These are phyloP conservation scores for Penicillium goetzii DNA, from an alignment of 495 filamentous ascomycete genomes.

Conservation along the genomic window DNA sequence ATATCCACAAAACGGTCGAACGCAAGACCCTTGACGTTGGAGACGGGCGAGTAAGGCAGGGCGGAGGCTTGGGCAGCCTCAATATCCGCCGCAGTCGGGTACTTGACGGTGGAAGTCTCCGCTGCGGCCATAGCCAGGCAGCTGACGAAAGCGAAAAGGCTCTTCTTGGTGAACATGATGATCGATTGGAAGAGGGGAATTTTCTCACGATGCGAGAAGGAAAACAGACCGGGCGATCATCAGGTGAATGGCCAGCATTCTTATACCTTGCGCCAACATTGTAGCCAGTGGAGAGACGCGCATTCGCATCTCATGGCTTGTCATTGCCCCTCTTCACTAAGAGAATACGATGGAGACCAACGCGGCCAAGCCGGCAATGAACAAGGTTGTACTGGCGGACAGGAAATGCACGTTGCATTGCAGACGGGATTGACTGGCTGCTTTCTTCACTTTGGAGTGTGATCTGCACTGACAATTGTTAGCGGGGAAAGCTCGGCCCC, in stretches of 20 bases:
- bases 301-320: conserved; percentile 4
- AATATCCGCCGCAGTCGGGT: conserved; percentile 40
- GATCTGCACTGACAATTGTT: not conserved
- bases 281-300: conserved; percentile 2
- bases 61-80: conserved; percentile 36
- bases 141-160: conserved; percentile 28
- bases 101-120: conserved; percentile 33
- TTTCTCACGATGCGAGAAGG: conserved; percentile 8
- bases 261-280: conserved; percentile 16
- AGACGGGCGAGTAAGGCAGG: conserved; percentile 55
- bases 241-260: conserved; percentile 12
- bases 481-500: conserved; percentile 9
- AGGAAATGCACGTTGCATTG: conserved; percentile 17
- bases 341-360: not conserved
- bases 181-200: not conserved
- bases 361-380: conserved; percentile 1
- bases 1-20: conserved; percentile 71
- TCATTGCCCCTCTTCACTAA: conserved; percentile 9
- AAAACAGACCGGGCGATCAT: conserved; percentile 6
- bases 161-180: conserved; percentile 34
- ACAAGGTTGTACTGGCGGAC: not conserved
- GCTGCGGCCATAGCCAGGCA: conserved; percentile 34
- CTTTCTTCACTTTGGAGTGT: not conserved
- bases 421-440: conserved; percentile 14
- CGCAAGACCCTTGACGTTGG: conserved; percentile 62